Percentiles rank a stretch among this genome's conserved stretches.
phyloP scores from a whole-genome alignment of 2,329 filamentous ascomycete genomes.

The Cyphellophora attinorum region DNA sequence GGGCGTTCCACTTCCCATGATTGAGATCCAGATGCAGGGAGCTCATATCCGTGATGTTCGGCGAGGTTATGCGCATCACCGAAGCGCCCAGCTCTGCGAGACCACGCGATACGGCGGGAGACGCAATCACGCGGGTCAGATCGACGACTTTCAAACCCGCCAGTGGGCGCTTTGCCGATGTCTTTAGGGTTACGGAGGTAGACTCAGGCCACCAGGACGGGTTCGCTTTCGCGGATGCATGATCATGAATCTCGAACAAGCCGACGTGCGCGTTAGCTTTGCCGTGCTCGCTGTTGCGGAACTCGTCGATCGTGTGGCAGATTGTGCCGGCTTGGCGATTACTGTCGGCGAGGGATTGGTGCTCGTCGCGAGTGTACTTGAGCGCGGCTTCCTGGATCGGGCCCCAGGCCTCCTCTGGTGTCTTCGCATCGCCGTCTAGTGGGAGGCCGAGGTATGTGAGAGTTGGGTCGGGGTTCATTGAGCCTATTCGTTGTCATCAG shows the following conservation, averaged over 20 bases:
- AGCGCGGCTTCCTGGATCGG: constrained; percentile 25
- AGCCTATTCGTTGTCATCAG: no score
- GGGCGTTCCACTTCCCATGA: constrained; percentile 57
- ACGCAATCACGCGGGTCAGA: constrained; percentile 34
- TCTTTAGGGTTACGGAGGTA: constrained; percentile 6
- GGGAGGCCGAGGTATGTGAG: constrained; percentile 27
- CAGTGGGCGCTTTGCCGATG: constrained; percentile 27
- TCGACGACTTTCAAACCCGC: constrained; percentile 42
- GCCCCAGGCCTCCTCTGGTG: constrained; percentile 21
- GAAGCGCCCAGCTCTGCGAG: constrained; percentile 36
- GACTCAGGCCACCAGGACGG: constrained; percentile 6
- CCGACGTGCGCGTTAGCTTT: constrained; percentile 31
- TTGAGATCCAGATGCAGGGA: constrained; percentile 66
- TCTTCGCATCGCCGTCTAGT: constrained; percentile 18
- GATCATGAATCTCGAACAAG: constrained; percentile 27
- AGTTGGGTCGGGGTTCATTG: constrained; percentile 36
- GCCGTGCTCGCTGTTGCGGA: constrained; percentile 28
- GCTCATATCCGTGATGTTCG: constrained; percentile 27
- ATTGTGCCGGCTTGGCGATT: constrained; percentile 32
- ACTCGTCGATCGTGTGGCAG: constrained; percentile 27
- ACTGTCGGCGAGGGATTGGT: constrained; percentile 26
- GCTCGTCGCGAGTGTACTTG: constrained; percentile 22
- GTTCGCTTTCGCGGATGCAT: not conserved
- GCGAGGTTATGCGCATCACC: constrained; percentile 36
- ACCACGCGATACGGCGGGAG: constrained; percentile 29